Evolutionary conservation across 163 green algal genomes (phyloP), one percentile per base, ranked within the genome.

Genomic region (Scenedesmus sp.): DNA sequence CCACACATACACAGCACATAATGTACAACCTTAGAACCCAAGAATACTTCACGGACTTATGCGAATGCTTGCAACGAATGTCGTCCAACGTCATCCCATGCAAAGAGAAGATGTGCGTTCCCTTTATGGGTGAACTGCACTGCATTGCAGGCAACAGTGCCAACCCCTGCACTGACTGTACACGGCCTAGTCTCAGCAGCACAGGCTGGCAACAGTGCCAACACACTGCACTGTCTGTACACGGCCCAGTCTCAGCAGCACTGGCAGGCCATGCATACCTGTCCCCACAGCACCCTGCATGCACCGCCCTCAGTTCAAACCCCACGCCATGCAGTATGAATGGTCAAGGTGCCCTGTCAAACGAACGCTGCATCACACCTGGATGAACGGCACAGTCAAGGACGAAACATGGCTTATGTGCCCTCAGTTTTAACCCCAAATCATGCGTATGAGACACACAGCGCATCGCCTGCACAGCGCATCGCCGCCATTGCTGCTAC

Each of bases 1-100:
- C 65, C 65, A 76, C 24, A 76, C n/a, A 76, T 76, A 76, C 65
- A 76, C 65, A 76, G 40, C 18, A 40, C 65, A 76, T 76, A 76
- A 76, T 76, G 65, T 76, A 76, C 65, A 76, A 30, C 65, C 65
- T 40, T 20, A 40, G 3, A 26, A 13, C 4, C 35, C 22, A 72
- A 76, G 5, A 76, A 0, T 24, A 40, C 65, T 76, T 6, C 65
- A 40, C 30, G n/a, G 30, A 61, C 51, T 70, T n/a, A 15, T 12
- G 22, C 56, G 1, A 40, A 37, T 72, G 59, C 59, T 33, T n/a
- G 59, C 51, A 72, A 76, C 30, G 30, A 76, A 40, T 76, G 65
- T 18, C 65, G 20, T 30, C 59, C 59, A 72, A 35, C 33, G 59
- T 35, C 59, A 35, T 24, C 65, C 26, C 3, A 76, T 76, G 65